A percentile compares a stretch with the other conserved stretches of the same genome.
Conservation (phyloP, 306 rosid genomes). For the Malus sieversii region DNA sequence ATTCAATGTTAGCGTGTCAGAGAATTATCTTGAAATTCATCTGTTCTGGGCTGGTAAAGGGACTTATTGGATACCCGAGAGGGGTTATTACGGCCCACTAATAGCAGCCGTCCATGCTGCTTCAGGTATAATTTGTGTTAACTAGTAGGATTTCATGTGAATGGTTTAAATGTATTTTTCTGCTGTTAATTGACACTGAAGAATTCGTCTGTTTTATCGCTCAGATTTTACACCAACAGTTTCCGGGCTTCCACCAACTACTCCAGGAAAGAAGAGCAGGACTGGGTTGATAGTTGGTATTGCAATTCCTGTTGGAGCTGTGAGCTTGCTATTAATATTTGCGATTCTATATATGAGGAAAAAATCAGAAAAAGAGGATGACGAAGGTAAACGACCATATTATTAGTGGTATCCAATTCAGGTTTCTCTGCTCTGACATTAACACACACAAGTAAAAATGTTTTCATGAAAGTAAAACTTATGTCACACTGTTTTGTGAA, state of each 20-base stretch:
- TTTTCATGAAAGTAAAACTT: neutral
- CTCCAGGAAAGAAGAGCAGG: neutral
- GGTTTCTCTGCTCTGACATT: neutral
- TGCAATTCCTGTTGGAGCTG: neutral
- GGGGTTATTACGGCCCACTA: slow-evolving; percentile 6
- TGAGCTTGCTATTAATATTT: neutral
- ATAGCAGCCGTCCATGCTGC: slow-evolving; percentile 11
- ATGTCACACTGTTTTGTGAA: neutral
- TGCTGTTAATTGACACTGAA: neutral
- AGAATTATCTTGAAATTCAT: slow-evolving; percentile 21
- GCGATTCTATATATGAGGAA: neutral
- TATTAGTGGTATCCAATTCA: too few relatives aligned
- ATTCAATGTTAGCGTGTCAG: slow-evolving; percentile 3
- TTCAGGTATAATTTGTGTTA: neutral
- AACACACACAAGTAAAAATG: neutral
- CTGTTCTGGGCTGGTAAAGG: slow-evolving; percentile 25
- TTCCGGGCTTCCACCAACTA: too few relatives aligned
- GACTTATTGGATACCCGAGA: slow-evolving; percentile 11
- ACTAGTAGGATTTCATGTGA: neutral
- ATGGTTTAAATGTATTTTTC: neutral
- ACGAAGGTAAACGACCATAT: slow-evolving; percentile 4
- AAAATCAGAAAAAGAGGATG: neutral
- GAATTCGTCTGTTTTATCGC: neutral
- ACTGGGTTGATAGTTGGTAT: slow-evolving; percentile 10
- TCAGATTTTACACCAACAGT: neutral